Evolutionary conservation across 2,329 filamentous ascomycete genomes (phyloP).

Genomic region (Cytospora leucostoma): DNA sequence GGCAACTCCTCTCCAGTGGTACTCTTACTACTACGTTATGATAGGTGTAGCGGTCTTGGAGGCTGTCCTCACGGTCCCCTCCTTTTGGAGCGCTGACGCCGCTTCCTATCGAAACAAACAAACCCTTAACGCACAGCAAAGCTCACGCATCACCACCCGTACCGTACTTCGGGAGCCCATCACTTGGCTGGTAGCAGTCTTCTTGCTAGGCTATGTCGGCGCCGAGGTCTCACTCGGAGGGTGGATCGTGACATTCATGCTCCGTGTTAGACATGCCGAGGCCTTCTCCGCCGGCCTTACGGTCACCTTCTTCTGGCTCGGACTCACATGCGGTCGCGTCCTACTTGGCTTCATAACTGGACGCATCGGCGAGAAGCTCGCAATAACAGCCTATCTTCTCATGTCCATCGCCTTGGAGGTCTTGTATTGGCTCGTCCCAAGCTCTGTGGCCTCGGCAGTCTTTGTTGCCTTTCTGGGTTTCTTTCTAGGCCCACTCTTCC

Average conservation of each 20-base stretch:
- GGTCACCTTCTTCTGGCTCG: constrained; percentile 82
- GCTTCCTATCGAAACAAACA: constrained; percentile 52
- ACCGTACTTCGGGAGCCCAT: constrained; percentile 52
- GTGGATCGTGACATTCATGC: constrained; percentile 86
- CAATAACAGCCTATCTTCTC: constrained; percentile 64
- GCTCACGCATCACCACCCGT: constrained; percentile 48
- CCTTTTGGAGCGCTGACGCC: constrained; percentile 67
- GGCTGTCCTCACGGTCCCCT: constrained; percentile 48
- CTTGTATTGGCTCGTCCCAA: constrained; percentile 79
- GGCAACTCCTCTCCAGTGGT: constrained; percentile 59
- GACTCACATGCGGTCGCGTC: constrained; percentile 73
- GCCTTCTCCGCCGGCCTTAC: constrained; percentile 74
- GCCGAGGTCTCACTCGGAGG: constrained; percentile 67
- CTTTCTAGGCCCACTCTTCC: constrained; percentile 79
- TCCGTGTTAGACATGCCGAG: constrained; percentile 68
- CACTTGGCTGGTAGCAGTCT: constrained; percentile 73
- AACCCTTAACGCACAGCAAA: constrained; percentile 33
- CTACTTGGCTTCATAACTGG: constrained; percentile 76
- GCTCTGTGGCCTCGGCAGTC: constrained; percentile 71
- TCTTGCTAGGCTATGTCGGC: constrained; percentile 78
- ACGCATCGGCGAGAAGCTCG: constrained; percentile 68
- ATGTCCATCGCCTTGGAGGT: constrained; percentile 66
- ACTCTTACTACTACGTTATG: constrained; percentile 76
- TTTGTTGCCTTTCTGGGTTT: constrained; percentile 74
- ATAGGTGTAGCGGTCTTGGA: constrained; percentile 60